phyloP scores from a whole-genome alignment of 805 yeast genomes.

The Tetrapisispora namnaoensis region DNA sequence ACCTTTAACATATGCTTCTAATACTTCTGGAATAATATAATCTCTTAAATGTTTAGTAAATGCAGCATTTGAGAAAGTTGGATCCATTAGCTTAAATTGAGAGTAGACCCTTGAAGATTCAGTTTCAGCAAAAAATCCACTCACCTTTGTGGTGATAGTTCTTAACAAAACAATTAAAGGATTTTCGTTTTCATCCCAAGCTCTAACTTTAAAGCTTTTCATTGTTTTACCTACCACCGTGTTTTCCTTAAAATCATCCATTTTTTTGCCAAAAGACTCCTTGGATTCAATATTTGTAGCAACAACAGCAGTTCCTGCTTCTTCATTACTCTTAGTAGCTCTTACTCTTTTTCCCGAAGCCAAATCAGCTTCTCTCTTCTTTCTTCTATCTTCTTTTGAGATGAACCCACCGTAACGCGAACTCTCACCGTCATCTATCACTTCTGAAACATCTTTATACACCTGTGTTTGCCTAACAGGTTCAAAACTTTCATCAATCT shows the following conservation, averaged over 20 bases:
- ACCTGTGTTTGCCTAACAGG: slow-evolving; percentile 88
- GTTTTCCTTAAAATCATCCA: slow-evolving; percentile 57
- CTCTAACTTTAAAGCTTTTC: slow-evolving; percentile 49
- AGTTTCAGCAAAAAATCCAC: slow-evolving; percentile 90
- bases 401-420: slow-evolving; percentile 88
- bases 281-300: slow-evolving; percentile 71
- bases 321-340: slow-evolving; percentile 66
- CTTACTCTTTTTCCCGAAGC: slow-evolving; percentile 50
- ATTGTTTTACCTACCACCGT: slow-evolving; percentile 60
- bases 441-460: slow-evolving; percentile 80
- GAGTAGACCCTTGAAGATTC: slow-evolving; percentile 90
- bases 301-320: slow-evolving; percentile 74
- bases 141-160: slow-evolving; percentile 67
- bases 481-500: slow-evolving; percentile 75
- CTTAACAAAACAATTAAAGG: slow-evolving; percentile 76
- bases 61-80: slow-evolving; percentile 67
- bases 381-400: slow-evolving; percentile 68
- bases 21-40: slow-evolving; percentile 86
- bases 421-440: slow-evolving; percentile 85
- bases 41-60: slow-evolving; percentile 80
- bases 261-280: slow-evolving; percentile 54
- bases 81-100: slow-evolving; percentile 82
- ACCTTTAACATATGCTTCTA: slow-evolving; percentile 91
- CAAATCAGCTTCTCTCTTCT: slow-evolving; percentile 56
- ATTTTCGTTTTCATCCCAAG: slow-evolving; percentile 90